phyloP scores from a whole-genome alignment of 208 protist species.

The Crithidia sp. region DNA sequence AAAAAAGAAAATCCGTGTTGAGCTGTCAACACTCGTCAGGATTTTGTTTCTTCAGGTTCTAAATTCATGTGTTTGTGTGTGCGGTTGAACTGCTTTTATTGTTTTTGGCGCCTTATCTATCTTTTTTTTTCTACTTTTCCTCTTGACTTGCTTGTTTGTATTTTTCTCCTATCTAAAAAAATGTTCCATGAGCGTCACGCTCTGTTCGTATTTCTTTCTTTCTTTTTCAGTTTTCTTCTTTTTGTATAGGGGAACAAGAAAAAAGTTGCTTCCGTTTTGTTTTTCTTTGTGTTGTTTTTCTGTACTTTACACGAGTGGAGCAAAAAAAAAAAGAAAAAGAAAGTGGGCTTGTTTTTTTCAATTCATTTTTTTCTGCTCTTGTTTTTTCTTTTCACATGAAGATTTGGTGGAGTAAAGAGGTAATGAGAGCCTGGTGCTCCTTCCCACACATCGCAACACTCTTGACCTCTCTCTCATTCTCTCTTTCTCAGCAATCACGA shows the following conservation, averaged over 20 bases:
- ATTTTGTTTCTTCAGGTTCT: conserved; percentile 13
- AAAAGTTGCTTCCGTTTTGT: conserved; percentile 10
- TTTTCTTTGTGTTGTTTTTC: conserved; percentile 8
- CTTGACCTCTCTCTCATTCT: too few species aligned
- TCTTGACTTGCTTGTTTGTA: not conserved
- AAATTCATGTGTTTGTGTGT: conserved; percentile 3
- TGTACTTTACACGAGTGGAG: not conserved
- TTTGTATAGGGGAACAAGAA: conserved; percentile 8
- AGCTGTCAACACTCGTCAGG: too few species aligned
- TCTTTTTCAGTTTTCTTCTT: not conserved
- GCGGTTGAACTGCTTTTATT: not conserved
- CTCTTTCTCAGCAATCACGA: too few species aligned
- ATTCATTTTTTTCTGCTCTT: conserved; percentile 10
- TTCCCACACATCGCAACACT: too few species aligned
- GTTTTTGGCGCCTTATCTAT: not conserved
- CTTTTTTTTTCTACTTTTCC: conserved; percentile 12
- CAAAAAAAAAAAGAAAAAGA: not conserved
- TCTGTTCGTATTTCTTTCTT: conserved; percentile 16
- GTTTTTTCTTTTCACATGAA: not conserved
- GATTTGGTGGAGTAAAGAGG: not conserved
- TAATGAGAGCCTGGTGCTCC: too few species aligned
- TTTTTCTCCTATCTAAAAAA: not conserved
- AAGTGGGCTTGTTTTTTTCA: not conserved
- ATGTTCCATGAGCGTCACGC: not conserved
- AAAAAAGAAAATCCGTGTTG: too few species aligned